Conservation (phyloP, 2,329 filamentous ascomycete genomes). For the Pochonia chlamydosporia region DNA sequence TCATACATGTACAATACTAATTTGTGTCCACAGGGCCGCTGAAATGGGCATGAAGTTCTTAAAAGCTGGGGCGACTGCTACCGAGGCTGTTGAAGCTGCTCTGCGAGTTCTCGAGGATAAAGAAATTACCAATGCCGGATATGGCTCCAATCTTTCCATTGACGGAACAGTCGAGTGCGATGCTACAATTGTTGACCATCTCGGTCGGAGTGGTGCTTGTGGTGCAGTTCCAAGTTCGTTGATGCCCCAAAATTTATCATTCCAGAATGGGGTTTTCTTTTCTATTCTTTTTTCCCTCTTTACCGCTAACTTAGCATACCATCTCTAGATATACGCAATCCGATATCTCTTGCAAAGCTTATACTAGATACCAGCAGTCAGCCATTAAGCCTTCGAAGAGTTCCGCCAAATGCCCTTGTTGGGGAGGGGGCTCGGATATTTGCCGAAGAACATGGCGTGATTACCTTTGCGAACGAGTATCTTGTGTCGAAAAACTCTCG, state of each 20-base stretch:
- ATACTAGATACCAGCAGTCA: conserved; percentile 73
- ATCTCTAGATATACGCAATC: conserved; percentile 76
- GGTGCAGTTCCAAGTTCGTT: conserved; percentile 84
- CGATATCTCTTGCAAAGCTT: conserved; percentile 77
- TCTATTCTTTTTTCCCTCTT: not conserved
- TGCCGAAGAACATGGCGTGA: conserved; percentile 71
- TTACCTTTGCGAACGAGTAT: conserved; percentile 65
- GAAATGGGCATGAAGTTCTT: conserved; percentile 76
- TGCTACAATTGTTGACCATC: conserved; percentile 86
- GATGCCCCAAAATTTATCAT: too few relatives aligned
- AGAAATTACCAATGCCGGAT: conserved; percentile 95
- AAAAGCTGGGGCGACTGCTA: conserved; percentile 68
- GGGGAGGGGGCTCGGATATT: conserved; percentile 83
- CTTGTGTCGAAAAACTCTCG: conserved; percentile 75
- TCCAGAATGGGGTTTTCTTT: too few relatives aligned
- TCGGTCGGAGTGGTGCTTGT: conserved; percentile 85
- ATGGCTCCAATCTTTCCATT: conserved; percentile 88
- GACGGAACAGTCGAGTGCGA: conserved; percentile 92
- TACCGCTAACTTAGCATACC: not conserved
- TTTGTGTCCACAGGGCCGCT: conserved; percentile 60
- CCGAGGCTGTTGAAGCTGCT: conserved; percentile 86
- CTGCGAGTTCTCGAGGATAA: conserved; percentile 85
- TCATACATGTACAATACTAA: too few relatives aligned
- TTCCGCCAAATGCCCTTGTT: conserved; percentile 88
- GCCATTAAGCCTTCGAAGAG: conserved; percentile 75